Conservation (phyloP, 371 early-diverging fungal species). For the Phascolomyces articulosus region DNA sequence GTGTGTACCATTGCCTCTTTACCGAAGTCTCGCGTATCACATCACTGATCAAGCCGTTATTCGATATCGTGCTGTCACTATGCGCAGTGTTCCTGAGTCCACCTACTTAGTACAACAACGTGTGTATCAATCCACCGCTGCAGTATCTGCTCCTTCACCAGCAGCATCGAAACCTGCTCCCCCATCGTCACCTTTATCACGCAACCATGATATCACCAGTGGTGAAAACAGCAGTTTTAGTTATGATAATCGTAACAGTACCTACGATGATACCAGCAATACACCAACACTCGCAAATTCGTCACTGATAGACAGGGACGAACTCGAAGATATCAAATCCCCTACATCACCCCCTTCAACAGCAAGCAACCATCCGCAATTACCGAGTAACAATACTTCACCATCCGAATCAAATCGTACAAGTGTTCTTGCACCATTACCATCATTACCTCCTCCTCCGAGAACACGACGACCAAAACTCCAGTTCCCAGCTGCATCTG, state of each 20-base stretch:
- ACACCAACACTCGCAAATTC: not conserved
- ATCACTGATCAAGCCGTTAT: constrained; percentile 29
- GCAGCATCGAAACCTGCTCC: not conserved
- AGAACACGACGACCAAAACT: constrained; percentile 30
- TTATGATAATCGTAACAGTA: constrained; percentile 1
- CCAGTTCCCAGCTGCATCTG: constrained; percentile 5
- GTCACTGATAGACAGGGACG: no score
- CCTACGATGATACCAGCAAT: not conserved
- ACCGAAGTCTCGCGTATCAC: constrained; percentile 26
- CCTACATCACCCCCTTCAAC: not conserved
- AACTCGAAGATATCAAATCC: not conserved
- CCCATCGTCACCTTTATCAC: not conserved
- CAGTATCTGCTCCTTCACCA: not conserved
- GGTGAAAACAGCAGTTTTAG: not conserved
- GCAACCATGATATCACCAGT: not conserved
- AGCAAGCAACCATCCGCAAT: not conserved
- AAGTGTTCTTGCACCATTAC: not conserved
- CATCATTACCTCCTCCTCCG: constrained; percentile 24
- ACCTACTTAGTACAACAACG: constrained; percentile 20
- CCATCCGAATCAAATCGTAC: not conserved
- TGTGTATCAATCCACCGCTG: constrained; percentile 18
- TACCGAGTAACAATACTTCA: constrained; percentile 1
- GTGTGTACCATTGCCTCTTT: constrained; percentile 39
- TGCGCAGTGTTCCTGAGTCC: constrained; percentile 19
- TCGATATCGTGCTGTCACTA: constrained; percentile 11